These are phyloP conservation scores for Aphanomyces astaci DNA, from an alignment of 352 stramenopile genomes.

Conservation along the genomic window DNA sequence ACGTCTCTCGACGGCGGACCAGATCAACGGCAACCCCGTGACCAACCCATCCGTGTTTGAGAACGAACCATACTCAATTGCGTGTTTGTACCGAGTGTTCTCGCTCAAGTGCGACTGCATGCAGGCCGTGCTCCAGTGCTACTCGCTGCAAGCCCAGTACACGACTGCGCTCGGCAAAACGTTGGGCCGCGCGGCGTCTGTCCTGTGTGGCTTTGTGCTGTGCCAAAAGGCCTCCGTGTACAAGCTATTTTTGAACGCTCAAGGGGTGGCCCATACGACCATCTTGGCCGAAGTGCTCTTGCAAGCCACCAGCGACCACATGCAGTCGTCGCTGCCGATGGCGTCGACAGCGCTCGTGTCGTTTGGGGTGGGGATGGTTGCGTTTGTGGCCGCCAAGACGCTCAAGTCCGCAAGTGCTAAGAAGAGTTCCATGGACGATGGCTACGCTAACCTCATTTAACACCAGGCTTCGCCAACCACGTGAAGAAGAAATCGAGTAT, in stretches of 20 bases:
- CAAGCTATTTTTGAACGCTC: slow-evolving; percentile 1
- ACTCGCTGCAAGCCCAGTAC: slow-evolving; percentile 7
- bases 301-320: slow-evolving; percentile 5
- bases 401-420: background rate
- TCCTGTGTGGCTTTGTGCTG: slow-evolving; percentile 18
- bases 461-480: no score
- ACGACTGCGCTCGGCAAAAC: slow-evolving; percentile 9
- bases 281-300: slow-evolving; percentile 17
- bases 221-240: slow-evolving; percentile 16
- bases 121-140: slow-evolving; percentile 20
- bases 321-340: background rate
- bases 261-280: slow-evolving; percentile 4
- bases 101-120: slow-evolving; percentile 24
- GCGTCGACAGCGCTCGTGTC: background rate
- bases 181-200: slow-evolving; percentile 10
- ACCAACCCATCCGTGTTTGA: background rate
- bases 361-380: slow-evolving; percentile 22
- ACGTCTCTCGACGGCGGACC: background rate
- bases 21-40: background rate
- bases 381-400: slow-evolving; percentile 9
- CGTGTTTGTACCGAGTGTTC: slow-evolving; percentile 18
- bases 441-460: slow-evolving; percentile 23
- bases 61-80: slow-evolving; percentile 11
- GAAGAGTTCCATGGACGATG: slow-evolving; percentile 22
- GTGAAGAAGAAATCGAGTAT: no score